Percentiles rank a stretch among this genome's conserved stretches.
phyloP scores from a whole-genome alignment of 2,329 filamentous ascomycete species.

The Acarospora socialis region DNA sequence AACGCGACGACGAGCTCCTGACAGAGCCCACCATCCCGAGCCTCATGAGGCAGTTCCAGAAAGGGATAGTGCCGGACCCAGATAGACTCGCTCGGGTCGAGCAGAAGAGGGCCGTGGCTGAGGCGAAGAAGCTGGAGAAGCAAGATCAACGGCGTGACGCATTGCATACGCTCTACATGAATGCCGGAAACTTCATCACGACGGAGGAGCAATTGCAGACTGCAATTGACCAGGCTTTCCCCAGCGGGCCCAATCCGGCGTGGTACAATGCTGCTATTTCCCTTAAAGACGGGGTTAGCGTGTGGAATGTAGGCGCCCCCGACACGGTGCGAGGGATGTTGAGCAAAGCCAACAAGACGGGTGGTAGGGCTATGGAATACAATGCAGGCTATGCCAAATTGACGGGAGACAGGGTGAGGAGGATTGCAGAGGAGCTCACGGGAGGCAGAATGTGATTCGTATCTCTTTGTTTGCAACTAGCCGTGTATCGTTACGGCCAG shows the following conservation, averaged over 20 bases:
- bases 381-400: constrained; percentile 19
- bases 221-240: constrained; percentile 52
- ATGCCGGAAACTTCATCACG: constrained; percentile 75
- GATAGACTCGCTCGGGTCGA: constrained; percentile 41
- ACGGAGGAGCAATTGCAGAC: constrained; percentile 57
- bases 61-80: constrained; percentile 40
- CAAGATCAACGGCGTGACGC: constrained; percentile 50
- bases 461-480: too few species aligned
- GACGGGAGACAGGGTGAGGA: constrained; percentile 44
- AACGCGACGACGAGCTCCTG: constrained; percentile 61
- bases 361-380: constrained; percentile 22
- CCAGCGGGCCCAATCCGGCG: constrained; percentile 27
- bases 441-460: constrained; percentile 45
- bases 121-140: constrained; percentile 35
- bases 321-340: constrained; percentile 36
- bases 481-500: too few species aligned
- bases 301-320: constrained; percentile 37
- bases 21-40: constrained; percentile 53
- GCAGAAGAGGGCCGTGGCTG: constrained; percentile 25
- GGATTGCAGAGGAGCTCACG: constrained; percentile 52
- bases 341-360: constrained; percentile 19
- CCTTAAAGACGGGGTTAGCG: constrained; percentile 20
- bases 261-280: constrained; percentile 18
- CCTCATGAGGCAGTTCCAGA: constrained; percentile 24
- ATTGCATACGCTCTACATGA: constrained; percentile 79